Percentiles rank a stretch among this genome's conserved stretches.
These are phyloP conservation scores for Xylaria sp. DNA, from an alignment of 2,329 filamentous ascomycete genomes.

Conservation along the genomic window DNA sequence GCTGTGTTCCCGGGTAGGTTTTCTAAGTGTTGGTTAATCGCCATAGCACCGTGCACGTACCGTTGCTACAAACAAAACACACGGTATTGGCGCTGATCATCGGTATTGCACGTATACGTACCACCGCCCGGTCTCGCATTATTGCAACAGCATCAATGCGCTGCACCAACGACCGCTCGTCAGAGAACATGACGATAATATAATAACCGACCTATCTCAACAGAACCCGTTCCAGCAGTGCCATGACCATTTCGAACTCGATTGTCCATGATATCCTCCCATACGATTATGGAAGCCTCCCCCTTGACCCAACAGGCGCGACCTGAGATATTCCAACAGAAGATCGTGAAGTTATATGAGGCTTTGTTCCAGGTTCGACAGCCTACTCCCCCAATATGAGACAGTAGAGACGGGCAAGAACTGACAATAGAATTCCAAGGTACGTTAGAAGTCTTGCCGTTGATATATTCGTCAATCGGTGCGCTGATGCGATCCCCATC, in stretches of 20 bases:
- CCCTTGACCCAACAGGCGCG: conserved; percentile 92
- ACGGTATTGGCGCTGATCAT: conserved; percentile 15
- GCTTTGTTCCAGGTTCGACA: conserved; percentile 76
- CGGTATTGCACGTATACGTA: not conserved
- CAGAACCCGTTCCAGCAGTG: conserved; percentile 13
- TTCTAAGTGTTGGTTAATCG: not conserved
- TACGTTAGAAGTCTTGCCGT: conserved; percentile 38
- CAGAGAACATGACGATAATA: conserved; percentile 25
- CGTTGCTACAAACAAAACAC: not conserved
- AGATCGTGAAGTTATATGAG: conserved; percentile 91
- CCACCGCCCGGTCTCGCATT: conserved; percentile 1
- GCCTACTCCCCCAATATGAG: conserved; percentile 37
- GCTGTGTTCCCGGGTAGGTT: not conserved
- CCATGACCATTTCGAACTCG: conserved; percentile 33
- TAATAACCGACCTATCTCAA: conserved; percentile 22
- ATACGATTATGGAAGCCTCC: conserved; percentile 78
- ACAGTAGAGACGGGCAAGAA: conserved; percentile 34
- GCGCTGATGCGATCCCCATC: conserved; percentile 41
- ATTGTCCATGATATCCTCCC: conserved; percentile 26
- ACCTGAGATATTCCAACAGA: conserved; percentile 91
- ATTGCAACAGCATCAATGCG: conserved; percentile 25
- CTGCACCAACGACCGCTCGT: not conserved
- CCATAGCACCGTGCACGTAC: conserved; percentile 1
- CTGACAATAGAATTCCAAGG: conserved; percentile 47
- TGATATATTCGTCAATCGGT: conserved; percentile 12